Percentiles rank a stretch among this genome's conserved stretches.
These are phyloP conservation scores for Amanita subjunquillea DNA, from an alignment of 768 basidiomycete species.

Conservation along the genomic window DNA sequence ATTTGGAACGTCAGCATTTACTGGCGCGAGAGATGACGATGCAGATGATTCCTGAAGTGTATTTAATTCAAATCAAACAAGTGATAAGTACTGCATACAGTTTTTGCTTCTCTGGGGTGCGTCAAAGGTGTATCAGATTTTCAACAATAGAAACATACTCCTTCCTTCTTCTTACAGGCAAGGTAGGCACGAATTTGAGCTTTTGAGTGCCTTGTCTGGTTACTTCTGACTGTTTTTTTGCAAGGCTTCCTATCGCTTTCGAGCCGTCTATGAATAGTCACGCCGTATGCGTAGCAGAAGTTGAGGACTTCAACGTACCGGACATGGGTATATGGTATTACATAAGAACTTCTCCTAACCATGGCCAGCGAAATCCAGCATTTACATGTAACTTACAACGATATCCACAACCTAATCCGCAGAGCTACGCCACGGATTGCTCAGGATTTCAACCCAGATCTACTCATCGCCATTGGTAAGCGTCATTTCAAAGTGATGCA, in stretches of 20 bases:
- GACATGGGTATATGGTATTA: constrained; percentile 9
- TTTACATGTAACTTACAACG: constrained; percentile 76
- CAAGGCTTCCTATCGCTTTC: constrained; percentile 70
- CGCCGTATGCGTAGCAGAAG: background rate
- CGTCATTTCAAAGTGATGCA: background rate
- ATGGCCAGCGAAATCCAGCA: constrained; percentile 45
- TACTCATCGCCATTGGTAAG: constrained; percentile 76
- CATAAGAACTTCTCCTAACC: constrained; percentile 1
- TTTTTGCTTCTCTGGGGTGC: constrained; percentile 34
- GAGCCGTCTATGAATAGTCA: constrained; percentile 25
- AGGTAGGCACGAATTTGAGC: constrained; percentile 72
- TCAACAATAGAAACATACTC: constrained; percentile 41
- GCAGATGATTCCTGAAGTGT: background rate
- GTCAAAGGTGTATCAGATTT: constrained; percentile 5
- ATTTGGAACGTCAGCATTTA: constrained; percentile 35
- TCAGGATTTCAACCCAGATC: constrained; percentile 72
- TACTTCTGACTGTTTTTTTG: constrained; percentile 61
- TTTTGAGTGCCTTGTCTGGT: constrained; percentile 68
- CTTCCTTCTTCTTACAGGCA: constrained; percentile 70
- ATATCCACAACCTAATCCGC: constrained; percentile 84
- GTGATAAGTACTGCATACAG: constrained; percentile 13
- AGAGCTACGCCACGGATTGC: constrained; percentile 57
- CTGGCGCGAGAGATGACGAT: constrained; percentile 8
- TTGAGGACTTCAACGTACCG: constrained; percentile 11
- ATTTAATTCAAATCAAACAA: constrained; percentile 19